Evolutionary conservation across 176 grass and related monocot species (phyloP).

Genomic region (Alopecurus myosuroides): DNA sequence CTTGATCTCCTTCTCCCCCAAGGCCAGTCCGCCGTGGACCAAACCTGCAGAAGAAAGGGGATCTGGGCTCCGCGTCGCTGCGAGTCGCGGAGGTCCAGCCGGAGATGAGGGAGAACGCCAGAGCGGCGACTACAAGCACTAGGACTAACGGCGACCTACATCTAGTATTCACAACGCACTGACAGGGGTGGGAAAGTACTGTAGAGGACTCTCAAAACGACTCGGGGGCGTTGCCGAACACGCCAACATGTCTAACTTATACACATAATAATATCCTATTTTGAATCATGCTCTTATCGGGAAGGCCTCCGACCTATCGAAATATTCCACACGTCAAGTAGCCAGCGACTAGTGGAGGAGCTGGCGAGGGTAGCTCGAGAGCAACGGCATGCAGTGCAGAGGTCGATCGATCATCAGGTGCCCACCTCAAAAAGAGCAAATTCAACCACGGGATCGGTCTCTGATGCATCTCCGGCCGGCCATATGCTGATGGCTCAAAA

Average conservation of each 20-base stretch:
- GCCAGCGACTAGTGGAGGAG: neutral
- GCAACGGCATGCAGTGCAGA: neutral
- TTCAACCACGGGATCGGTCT: neutral
- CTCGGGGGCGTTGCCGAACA: too few relatives aligned
- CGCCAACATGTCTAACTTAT: neutral
- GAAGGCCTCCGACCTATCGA: constrained; percentile 36
- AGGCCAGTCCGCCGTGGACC: too few relatives aligned
- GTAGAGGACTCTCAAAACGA: too few relatives aligned
- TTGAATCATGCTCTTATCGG: constrained; percentile 29
- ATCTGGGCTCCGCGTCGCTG: too few relatives aligned
- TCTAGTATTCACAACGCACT: too few relatives aligned
- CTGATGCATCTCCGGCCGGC: neutral
- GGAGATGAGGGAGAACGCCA: too few relatives aligned
- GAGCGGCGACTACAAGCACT: too few relatives aligned
- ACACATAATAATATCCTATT: neutral
- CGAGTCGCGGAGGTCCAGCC: too few relatives aligned
- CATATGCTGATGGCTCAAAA: neutral
- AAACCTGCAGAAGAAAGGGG: too few relatives aligned
- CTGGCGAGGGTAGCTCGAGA: neutral
- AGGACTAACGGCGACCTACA: too few relatives aligned
- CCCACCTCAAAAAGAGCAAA: neutral
- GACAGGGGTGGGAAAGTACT: too few relatives aligned
- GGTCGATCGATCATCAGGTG: neutral
- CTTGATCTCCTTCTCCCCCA: too few relatives aligned
- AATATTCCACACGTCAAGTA: constrained; percentile 18